Conservation (phyloP, 2,329 filamentous ascomycete species). For the Colletotrichum liaoningense region DNA sequence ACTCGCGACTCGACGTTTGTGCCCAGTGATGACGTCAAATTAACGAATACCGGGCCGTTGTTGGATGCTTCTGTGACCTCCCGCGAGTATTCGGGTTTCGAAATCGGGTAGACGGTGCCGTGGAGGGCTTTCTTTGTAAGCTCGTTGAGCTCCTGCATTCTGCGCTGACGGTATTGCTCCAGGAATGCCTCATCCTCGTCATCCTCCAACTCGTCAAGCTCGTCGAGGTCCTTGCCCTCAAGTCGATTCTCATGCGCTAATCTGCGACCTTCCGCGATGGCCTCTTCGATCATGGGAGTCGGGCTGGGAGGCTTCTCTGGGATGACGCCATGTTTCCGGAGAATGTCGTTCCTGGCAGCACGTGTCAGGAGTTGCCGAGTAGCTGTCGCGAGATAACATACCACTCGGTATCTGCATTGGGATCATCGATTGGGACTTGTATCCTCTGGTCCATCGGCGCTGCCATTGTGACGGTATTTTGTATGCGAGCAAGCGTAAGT, state of each 20-base stretch:
- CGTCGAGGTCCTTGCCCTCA: conserved; percentile 94
- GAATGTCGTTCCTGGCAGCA: conserved; percentile 88
- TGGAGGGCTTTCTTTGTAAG: conserved; percentile 83
- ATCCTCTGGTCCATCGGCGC: conserved; percentile 73
- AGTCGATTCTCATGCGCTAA: conserved; percentile 92
- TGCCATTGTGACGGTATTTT: conserved; percentile 59
- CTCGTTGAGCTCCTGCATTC: conserved; percentile 82
- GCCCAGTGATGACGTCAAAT: conserved; percentile 81
- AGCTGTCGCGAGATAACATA: conserved; percentile 52
- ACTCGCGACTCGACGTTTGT: conserved; percentile 88
- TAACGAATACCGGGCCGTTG: conserved; percentile 77
- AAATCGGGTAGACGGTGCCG: conserved; percentile 91
- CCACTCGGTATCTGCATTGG: conserved; percentile 99
- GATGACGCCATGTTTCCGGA: conserved; percentile 95
- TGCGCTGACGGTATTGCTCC: conserved; percentile 87
- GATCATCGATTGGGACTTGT: conserved; percentile 89
- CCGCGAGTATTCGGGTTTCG: conserved; percentile 91
- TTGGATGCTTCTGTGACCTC: conserved; percentile 93
- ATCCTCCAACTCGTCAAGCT: conserved; percentile 93
- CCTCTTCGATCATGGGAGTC: conserved; percentile 96
- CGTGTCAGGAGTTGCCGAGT: conserved; percentile 29
- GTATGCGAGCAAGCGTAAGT: not conserved
- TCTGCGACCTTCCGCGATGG: conserved; percentile 83
- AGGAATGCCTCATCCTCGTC: conserved; percentile 95
- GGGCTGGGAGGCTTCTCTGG: conserved; percentile 98